These are phyloP conservation scores for Helicocarpus griseus DNA, from an alignment of 2,329 filamentous ascomycete species.

Conservation along the genomic window DNA sequence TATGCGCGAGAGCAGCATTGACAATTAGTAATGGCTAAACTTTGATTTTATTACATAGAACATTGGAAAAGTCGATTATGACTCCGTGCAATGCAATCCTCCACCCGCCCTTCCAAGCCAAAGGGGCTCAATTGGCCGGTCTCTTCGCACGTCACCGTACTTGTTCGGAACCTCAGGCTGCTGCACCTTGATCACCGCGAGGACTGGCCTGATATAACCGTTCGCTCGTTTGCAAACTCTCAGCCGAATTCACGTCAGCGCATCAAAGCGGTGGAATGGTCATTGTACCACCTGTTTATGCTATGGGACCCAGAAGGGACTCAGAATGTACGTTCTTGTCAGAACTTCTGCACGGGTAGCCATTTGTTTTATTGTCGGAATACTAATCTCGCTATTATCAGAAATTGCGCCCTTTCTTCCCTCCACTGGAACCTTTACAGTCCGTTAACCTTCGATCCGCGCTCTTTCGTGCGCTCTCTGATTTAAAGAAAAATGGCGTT, in stretches of 20 bases:
- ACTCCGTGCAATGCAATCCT: constrained; percentile 21
- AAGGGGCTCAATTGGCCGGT: constrained; percentile 28
- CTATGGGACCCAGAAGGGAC: constrained; percentile 74
- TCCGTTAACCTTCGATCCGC: constrained; percentile 82
- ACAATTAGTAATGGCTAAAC: not conserved
- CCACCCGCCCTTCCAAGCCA: constrained; percentile 20
- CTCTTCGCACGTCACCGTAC: constrained; percentile 51
- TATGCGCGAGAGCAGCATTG: too few species aligned
- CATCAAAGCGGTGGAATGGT: constrained; percentile 78
- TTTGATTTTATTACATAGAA: not conserved
- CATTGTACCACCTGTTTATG: constrained; percentile 74
- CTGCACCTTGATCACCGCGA: constrained; percentile 65
- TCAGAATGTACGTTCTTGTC: constrained; percentile 48
- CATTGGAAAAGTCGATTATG: constrained; percentile 1
- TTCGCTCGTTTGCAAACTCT: constrained; percentile 60
- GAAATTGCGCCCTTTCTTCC: constrained; percentile 87
- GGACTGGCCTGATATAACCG: constrained; percentile 72
- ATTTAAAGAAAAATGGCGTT: constrained; percentile 76
- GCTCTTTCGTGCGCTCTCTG: constrained; percentile 69
- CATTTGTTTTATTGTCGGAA: not conserved
- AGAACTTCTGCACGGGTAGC: too few species aligned
- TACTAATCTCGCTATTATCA: constrained; percentile 26
- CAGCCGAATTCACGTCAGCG: constrained; percentile 71
- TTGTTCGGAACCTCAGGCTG: constrained; percentile 74
- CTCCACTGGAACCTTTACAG: constrained; percentile 79